Evolutionary conservation across 305 asterid genomes (phyloP).

Genomic region (Fraxinus nigra): DNA sequence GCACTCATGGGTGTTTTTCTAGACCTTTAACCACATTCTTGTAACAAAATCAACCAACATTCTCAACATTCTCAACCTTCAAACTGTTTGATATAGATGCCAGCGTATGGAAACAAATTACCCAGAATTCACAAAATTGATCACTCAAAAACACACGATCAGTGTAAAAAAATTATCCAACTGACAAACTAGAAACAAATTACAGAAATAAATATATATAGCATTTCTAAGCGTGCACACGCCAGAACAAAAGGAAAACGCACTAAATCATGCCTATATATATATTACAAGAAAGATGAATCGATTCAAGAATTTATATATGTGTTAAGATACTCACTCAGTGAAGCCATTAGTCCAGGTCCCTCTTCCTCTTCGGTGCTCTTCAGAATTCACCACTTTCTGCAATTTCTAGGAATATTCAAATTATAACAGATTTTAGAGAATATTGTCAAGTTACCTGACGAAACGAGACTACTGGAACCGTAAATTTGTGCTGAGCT

Average conservation of each 20-base stretch:
- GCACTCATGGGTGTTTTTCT: background rate
- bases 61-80: background rate
- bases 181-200: background rate
- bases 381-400: background rate
- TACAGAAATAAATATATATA: background rate
- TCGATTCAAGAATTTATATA: background rate
- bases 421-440: background rate
- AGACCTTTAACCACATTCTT: background rate
- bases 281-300: background rate
- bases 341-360: slow-evolving; percentile 41
- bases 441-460: background rate
- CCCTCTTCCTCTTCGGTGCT: slow-evolving; percentile 19
- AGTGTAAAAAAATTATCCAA: background rate
- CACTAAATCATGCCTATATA: background rate
- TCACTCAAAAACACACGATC: background rate
- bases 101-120: background rate
- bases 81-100: background rate
- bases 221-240: background rate
- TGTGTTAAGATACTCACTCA: slow-evolving; percentile 27
- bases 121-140: background rate
- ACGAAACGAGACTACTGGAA: background rate
- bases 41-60: background rate
- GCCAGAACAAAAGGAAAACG: background rate
- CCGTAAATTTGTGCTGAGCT: background rate
- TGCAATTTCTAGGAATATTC: background rate